Conservation (phyloP, 495 filamentous ascomycete genomes). For the Trichoderma orchidacearum region DNA sequence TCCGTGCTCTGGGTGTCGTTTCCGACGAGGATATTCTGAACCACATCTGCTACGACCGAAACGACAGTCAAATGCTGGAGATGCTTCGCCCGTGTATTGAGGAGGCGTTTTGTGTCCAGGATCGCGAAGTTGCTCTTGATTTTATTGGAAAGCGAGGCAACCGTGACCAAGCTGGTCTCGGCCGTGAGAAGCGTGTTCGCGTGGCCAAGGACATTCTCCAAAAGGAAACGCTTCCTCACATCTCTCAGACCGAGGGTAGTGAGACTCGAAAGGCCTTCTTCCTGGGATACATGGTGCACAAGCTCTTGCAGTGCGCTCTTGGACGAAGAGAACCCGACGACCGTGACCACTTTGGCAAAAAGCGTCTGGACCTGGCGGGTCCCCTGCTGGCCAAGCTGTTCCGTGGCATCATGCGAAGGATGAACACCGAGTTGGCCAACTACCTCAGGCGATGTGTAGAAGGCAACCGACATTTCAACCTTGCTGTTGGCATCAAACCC, state of each 20-base stretch:
- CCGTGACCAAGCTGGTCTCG: conserved; percentile 50
- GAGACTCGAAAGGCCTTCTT: conserved; percentile 97
- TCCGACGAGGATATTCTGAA: conserved; percentile 97
- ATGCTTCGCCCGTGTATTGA: conserved; percentile 94
- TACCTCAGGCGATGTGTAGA: conserved; percentile 89
- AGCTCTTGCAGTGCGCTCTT: conserved; percentile 79
- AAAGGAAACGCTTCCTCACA: conserved; percentile 92
- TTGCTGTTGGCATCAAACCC: conserved; percentile 83
- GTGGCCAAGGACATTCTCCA: conserved; percentile 90
- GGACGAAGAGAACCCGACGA: conserved; percentile 89
- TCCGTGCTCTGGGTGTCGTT: conserved; percentile 88
- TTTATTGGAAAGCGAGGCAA: conserved; percentile 85
- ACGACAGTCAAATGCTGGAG: conserved; percentile 93
- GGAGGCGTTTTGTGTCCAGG: conserved; percentile 90
- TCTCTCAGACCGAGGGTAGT: conserved; percentile 90
- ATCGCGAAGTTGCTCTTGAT: conserved; percentile 88
- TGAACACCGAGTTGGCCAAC: conserved; percentile 76
- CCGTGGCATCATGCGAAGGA: conserved; percentile 69
- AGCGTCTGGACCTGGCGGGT: conserved; percentile 89
- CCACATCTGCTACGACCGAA: conserved; percentile 90
- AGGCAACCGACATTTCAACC: conserved; percentile 70
- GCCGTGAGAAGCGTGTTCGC: conserved; percentile 74
- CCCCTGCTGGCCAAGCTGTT: conserved; percentile 89
- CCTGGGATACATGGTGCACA: conserved; percentile 96
- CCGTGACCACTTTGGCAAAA: conserved; percentile 98